phyloP scores from a whole-genome alignment of 176 grass and related monocot genomes.

The Puya raimondii region DNA sequence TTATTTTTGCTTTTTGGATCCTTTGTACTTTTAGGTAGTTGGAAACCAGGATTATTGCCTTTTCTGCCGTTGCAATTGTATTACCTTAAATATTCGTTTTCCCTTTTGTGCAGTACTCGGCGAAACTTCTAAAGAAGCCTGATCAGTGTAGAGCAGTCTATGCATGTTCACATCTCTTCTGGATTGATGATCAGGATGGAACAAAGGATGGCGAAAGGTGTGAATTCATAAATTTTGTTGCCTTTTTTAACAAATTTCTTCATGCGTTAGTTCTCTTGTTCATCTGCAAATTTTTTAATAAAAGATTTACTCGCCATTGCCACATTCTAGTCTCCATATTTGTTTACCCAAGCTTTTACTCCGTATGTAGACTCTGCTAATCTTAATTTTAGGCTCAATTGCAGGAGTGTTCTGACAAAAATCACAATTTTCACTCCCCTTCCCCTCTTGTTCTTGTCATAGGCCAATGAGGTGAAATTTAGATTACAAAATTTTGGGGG shows the following conservation, averaged over 20 bases:
- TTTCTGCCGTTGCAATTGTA: neutral
- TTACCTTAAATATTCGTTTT: conserved; percentile 15
- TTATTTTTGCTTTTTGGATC: neutral
- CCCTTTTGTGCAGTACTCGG: conserved; percentile 69
- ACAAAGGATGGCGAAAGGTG: conserved; percentile 97
- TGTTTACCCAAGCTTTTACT: no score
- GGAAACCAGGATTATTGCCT: neutral
- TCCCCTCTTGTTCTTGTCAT: no score
- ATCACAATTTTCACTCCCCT: no score
- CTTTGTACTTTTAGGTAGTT: neutral
- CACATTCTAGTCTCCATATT: no score
- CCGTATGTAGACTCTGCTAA: no score
- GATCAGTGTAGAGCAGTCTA: conserved; percentile 98
- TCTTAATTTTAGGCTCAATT: no score
- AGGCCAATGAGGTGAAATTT: no score
- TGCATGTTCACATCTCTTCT: conserved; percentile 98
- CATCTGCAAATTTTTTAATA: no score
- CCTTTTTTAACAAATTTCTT: neutral
- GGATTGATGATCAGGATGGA: conserved; percentile 96
- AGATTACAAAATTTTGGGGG: no score
- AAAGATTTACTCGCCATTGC: no score
- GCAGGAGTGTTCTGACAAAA: no score
- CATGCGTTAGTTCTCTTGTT: neutral
- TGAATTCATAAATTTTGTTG: conserved; percentile 8
- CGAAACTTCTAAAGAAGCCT: conserved; percentile 96